These are phyloP conservation scores for Nissolia schottii DNA, from an alignment of 306 rosid genomes.

Conservation along the genomic window DNA sequence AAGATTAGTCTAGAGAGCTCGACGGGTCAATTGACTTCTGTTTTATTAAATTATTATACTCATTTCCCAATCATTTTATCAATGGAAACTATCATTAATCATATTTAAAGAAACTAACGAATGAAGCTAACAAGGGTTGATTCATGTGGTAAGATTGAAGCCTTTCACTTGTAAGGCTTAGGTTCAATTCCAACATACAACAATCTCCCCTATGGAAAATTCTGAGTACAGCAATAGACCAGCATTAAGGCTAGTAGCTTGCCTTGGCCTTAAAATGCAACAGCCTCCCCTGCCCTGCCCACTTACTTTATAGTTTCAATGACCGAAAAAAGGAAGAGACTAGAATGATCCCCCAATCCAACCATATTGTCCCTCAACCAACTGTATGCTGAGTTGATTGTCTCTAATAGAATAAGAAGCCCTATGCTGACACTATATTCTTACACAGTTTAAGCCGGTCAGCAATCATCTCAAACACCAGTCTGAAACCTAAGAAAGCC, in stretches of 20 bases:
- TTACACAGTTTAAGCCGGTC: background rate
- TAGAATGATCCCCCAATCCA: background rate
- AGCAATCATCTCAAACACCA: constrained; percentile 8
- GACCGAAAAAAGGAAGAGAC: no score
- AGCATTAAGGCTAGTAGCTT: no score
- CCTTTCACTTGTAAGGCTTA: background rate
- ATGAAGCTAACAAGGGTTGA: no score
- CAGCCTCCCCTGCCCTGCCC: background rate
- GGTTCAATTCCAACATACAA: no score
- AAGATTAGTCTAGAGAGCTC: background rate
- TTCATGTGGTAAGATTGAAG: no score
- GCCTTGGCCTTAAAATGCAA: background rate
- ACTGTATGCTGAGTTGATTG: background rate
- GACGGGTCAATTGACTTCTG: background rate
- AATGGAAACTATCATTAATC: background rate
- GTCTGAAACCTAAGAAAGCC: background rate
- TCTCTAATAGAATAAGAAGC: background rate
- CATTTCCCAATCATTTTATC: background rate
- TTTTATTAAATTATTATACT: background rate
- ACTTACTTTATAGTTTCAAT: no score
- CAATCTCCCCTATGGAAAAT: no score
- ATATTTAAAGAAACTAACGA: background rate
- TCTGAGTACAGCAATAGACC: no score
- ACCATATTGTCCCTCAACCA: background rate
- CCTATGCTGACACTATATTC: background rate